phyloP scores from a whole-genome alignment of 805 yeast genomes.

The Kodamaea nitidulidarum region DNA sequence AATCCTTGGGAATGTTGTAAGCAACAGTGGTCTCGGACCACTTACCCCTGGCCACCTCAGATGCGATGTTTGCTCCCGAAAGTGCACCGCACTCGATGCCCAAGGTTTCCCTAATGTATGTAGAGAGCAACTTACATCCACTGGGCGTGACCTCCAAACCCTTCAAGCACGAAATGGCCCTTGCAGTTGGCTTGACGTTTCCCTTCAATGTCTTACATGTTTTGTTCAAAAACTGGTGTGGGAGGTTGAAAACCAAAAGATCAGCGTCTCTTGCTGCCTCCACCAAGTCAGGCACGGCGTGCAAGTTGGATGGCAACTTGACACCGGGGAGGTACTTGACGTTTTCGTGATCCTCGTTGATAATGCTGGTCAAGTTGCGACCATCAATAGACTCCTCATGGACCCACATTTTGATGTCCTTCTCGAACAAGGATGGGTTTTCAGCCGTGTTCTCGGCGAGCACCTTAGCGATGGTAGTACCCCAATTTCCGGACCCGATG shows the following conservation, averaged over 20 bases:
- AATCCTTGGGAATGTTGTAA: conserved; percentile 36
- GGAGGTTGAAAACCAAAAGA: conserved; percentile 42
- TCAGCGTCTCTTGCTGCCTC: conserved; percentile 39
- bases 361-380: conserved; percentile 39
- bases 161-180: conserved; percentile 45
- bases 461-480: conserved; percentile 45
- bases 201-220: conserved; percentile 39
- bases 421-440: conserved; percentile 36
- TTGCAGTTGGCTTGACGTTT: conserved; percentile 30
- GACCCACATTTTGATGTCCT: conserved; percentile 44
- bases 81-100: conserved; percentile 43
- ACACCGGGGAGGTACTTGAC: conserved; percentile 43
- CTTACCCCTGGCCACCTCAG: conserved; percentile 43
- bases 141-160: conserved; percentile 42
- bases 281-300: conserved; percentile 38
- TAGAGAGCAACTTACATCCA: conserved; percentile 43
- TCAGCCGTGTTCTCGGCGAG: conserved; percentile 41
- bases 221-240: conserved; percentile 43
- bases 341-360: conserved; percentile 41
- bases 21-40: conserved; percentile 48
- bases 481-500: conserved; percentile 47
- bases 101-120: conserved; percentile 40
- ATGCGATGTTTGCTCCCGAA: conserved; percentile 47
- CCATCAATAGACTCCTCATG: conserved; percentile 41
- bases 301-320: conserved; percentile 38